A percentile compares a stretch with the other conserved stretches of the same genome.
phyloP scores from a whole-genome alignment of 305 asterid species.

The Fraxinus greggii region DNA sequence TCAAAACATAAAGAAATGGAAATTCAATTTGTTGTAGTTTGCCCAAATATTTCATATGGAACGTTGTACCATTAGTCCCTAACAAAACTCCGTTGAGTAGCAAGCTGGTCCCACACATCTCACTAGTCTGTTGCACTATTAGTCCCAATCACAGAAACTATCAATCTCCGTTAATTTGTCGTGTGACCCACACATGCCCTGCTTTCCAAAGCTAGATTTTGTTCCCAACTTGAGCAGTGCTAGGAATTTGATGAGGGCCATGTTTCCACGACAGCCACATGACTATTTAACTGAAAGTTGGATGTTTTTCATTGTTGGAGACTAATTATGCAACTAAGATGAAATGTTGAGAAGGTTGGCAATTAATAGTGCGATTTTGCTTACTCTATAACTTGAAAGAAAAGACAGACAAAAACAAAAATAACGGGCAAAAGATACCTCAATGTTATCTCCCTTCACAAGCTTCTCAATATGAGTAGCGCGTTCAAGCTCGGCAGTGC shows the following conservation, averaged over 20 bases:
- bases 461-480: constrained; percentile 74
- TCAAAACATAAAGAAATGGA: constrained; percentile 11
- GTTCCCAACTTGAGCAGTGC: background rate
- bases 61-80: background rate
- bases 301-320: background rate
- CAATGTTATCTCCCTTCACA: constrained; percentile 65
- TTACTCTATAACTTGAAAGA: background rate
- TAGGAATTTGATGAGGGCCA: background rate
- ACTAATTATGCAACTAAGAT: background rate
- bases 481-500: constrained; percentile 86
- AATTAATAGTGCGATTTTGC: background rate
- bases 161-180: background rate
- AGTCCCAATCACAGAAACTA: background rate
- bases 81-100: background rate
- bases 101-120: background rate
- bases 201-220: background rate
- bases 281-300: background rate
- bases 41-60: background rate
- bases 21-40: background rate
- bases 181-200: background rate
- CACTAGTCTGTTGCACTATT: background rate
- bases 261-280: background rate
- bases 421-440: constrained; percentile 43
- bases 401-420: background rate
- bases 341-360: background rate